These are phyloP conservation scores for Talaromyces ruber DNA, from an alignment of 495 filamentous ascomycete genomes.

Conservation along the genomic window DNA sequence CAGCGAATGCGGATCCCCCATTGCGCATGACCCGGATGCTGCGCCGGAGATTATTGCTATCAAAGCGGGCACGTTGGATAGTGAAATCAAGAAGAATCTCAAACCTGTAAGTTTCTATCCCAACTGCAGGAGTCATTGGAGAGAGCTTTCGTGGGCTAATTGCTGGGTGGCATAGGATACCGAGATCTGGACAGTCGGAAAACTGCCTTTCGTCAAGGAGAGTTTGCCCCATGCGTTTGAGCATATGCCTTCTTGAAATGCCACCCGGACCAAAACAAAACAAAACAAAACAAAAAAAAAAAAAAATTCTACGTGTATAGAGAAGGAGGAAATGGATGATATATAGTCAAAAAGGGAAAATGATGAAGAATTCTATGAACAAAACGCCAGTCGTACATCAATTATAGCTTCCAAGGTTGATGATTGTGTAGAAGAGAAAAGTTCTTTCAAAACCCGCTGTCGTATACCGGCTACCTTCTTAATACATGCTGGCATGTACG, in stretches of 20 bases:
- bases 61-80: conserved; percentile 55
- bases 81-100: conserved; percentile 55
- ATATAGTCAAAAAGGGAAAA: background rate
- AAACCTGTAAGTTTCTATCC: conserved; percentile 43
- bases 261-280: too few species aligned
- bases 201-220: conserved; percentile 63
- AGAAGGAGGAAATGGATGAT: background rate
- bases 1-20: conserved; percentile 58
- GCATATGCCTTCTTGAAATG: conserved; percentile 56
- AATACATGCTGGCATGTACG: background rate
- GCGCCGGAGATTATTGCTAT: conserved; percentile 60
- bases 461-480: background rate
- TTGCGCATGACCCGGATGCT: conserved; percentile 60
- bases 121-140: background rate
- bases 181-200: conserved; percentile 61
- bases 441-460: background rate
- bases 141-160: background rate
- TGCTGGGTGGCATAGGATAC: conserved; percentile 34
- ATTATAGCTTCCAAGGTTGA: background rate
- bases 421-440: too few species aligned
- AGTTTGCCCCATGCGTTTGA: conserved; percentile 49
- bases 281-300: background rate
- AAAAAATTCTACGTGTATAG: background rate
- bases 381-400: background rate
- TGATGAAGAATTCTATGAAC: background rate